Evolutionary conservation across 345 rosid species (phyloP), one percentile per base, ranked within the genome.

Genomic region (Clarkia xantiana): DNA sequence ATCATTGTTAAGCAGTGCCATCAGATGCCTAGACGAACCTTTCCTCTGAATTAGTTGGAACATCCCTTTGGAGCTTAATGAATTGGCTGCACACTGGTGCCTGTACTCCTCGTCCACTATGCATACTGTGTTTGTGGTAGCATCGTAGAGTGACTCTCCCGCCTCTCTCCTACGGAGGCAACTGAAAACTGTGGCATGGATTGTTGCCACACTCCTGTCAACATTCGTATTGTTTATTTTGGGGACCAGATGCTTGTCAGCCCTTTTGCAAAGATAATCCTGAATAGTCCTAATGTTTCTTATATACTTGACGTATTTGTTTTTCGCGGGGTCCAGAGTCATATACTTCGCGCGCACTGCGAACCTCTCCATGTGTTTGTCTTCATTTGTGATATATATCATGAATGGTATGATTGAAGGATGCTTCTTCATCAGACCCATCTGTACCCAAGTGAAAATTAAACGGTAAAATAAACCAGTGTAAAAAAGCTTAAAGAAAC

Each of bases 321-420:
- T 93, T 65, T 87, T 93, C 1, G 84, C 90, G 1, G 96, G 99
- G 67, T 93, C 99, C 51, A 93, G 57, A 0, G 99, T 87, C 99
- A 93, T 93, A 71, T 93, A 93, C 79, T 93, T 93, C 3, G 99
- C 99, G 55, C 99, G 90, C 13, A 93, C 99, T 0, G 99, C 99
- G 57, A 93, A 93, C 19, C 99, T 68, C 62, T 93, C 99, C 78
- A 93, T 69, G 71, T 93, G 99, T 67, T 93, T 93, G 62, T 84
- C 95, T 73, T 93, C 99, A 56, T 77, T 93, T 3, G 95, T 55
- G 41, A 93, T 93, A 68, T 93, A 82, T 53, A 93, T 78, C 99
- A 93, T 93, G 66, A 93, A 87, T 3, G 99, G 97, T 67, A 87
- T 73, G 9, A 93, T 84, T 1, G 99, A 93, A 42, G 99, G 99